Base-by-base conservation (phyloP, 2,329 filamentous ascomycete species). In the Alternaria sp. region DNA sequence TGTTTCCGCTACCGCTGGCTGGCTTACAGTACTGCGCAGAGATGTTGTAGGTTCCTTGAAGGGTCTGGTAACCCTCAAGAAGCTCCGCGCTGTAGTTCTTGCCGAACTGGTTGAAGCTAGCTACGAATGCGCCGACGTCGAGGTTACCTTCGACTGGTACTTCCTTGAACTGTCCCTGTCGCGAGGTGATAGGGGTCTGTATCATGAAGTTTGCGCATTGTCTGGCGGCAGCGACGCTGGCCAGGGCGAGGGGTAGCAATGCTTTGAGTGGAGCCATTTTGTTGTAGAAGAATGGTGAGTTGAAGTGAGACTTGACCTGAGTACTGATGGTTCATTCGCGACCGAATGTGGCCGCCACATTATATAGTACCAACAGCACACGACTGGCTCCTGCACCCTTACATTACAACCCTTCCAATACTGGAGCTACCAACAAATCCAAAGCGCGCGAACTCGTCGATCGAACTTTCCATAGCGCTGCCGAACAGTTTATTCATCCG, bases 21-120 rank as follows among this genome's bases (percentile, higher is more conserved):
- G 89, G 89, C 57, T 83, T 78, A 77, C 89, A 91, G 80, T 89
- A 89, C 10, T 86, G 87, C 0, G 87, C 85, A 5, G 83, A 85
- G 51, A 91, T 85, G 5, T 85, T 75, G 78, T 89, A 90, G 23
- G 78, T 81, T 30, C 86, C 87, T 2, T 79, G 73, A 15, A 88
- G 77, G 1, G 83, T 86, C 26, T 80, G 71, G 68, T 86, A 87
- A 43, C 83, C 85, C n/a, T 76, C 73, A 3, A 87, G 74, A 3
- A 84, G 68, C 10, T 77, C 70, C 2, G 79, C 75, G 0, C 83
- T 82, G 69, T 82, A 86, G 70, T 89, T 86, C 46, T 79, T 61
- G 7, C 66, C 59, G 50, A 46, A 70, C 19, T 70, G 36, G 55
- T 25, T 61, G 50, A 67, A 72, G 10, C 62, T 67, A 30, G 62